Conservation (phyloP, 2,329 filamentous ascomycete species). For the Exophiala bonariae region DNA sequence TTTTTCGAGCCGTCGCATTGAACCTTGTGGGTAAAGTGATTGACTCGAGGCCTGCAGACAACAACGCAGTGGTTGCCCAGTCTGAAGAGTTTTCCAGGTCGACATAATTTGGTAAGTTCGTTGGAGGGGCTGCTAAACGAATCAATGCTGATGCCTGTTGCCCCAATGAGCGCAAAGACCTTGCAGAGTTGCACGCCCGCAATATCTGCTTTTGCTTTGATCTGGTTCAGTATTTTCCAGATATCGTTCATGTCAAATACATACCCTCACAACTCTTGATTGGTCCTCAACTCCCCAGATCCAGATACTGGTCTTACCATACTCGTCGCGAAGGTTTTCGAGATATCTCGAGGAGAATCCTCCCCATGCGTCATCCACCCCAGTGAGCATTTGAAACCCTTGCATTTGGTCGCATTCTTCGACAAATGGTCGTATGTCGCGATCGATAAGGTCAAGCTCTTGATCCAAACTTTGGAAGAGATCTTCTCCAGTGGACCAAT, state of each 20-base stretch:
- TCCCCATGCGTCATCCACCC: slow-evolving; percentile 77
- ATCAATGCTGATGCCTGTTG: slow-evolving; percentile 74
- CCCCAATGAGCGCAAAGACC: slow-evolving; percentile 67
- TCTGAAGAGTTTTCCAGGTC: slow-evolving; percentile 62
- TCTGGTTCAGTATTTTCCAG: slow-evolving; percentile 3
- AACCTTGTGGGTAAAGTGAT: slow-evolving; percentile 75
- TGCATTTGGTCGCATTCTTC: slow-evolving; percentile 95
- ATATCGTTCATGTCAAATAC: slow-evolving; percentile 24
- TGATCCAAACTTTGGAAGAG: slow-evolving; percentile 72
- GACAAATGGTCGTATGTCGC: slow-evolving; percentile 83
- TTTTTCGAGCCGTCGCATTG: slow-evolving; percentile 43
- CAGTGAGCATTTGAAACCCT: slow-evolving; percentile 75
- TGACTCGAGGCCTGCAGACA: slow-evolving; percentile 75
- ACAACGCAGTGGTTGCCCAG: slow-evolving; percentile 79
- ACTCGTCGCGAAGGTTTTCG: slow-evolving; percentile 82
- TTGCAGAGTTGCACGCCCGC: slow-evolving; percentile 71
- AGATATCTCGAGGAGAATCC: slow-evolving; percentile 73
- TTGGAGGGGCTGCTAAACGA: slow-evolving; percentile 67
- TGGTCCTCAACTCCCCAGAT: slow-evolving; percentile 78
- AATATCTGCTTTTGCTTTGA: slow-evolving; percentile 59
- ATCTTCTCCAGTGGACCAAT: slow-evolving; percentile 71
- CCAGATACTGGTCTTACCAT: slow-evolving; percentile 83
- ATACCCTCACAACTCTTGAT: slow-evolving; percentile 55
- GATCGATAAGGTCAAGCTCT: slow-evolving; percentile 83
- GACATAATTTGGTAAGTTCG: slow-evolving; percentile 57